phyloP scores from a whole-genome alignment of 1,284 basidiomycete genomes.

The Malassezia obtusa region DNA sequence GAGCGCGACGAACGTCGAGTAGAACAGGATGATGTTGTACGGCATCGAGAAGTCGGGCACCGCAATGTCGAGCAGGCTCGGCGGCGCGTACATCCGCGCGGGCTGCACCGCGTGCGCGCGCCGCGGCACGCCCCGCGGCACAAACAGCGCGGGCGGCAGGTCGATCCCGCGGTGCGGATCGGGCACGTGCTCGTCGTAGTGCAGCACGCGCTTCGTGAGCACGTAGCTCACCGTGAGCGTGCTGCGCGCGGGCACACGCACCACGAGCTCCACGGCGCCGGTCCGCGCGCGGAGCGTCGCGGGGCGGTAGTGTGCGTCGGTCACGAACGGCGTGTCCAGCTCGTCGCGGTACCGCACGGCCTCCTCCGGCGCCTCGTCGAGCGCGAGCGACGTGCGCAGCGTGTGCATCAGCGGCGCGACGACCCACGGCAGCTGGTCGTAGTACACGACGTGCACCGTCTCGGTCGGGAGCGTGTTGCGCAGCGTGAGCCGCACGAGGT shows the following conservation, averaged over 20 bases:
- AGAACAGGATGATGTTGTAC: slow-evolving; percentile 75
- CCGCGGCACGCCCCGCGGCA: too few species aligned
- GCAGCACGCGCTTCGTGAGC: slow-evolving; percentile 73
- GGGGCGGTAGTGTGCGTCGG: slow-evolving; percentile 25
- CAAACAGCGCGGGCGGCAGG: slow-evolving; percentile 57
- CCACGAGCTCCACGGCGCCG: slow-evolving; percentile 54
- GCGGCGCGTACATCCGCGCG: slow-evolving; percentile 61
- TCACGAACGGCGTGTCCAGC: slow-evolving; percentile 18
- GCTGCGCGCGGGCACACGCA: slow-evolving; percentile 58
- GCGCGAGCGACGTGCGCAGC: slow-evolving; percentile 51
- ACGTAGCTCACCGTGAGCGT: slow-evolving; percentile 63
- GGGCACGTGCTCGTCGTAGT: slow-evolving; percentile 89
- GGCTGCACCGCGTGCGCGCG: slow-evolving; percentile 7
- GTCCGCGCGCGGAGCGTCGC: slow-evolving; percentile 17
- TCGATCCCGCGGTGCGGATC: slow-evolving; percentile 93
- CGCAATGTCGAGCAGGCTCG: slow-evolving; percentile 76
- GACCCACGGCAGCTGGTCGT: slow-evolving; percentile 89
- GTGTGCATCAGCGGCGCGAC: slow-evolving; percentile 81
- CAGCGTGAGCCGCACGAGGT: slow-evolving; percentile 62
- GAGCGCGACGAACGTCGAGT: slow-evolving; percentile 55
- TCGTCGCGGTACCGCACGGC: slow-evolving; percentile 27
- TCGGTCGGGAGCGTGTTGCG: slow-evolving; percentile 55
- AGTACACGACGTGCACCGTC: slow-evolving; percentile 60
- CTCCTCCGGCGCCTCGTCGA: slow-evolving; percentile 12
- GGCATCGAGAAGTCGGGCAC: slow-evolving; percentile 99